Conservation (phyloP, 164 flowering plant genomes). For the Saururus chinensis region DNA sequence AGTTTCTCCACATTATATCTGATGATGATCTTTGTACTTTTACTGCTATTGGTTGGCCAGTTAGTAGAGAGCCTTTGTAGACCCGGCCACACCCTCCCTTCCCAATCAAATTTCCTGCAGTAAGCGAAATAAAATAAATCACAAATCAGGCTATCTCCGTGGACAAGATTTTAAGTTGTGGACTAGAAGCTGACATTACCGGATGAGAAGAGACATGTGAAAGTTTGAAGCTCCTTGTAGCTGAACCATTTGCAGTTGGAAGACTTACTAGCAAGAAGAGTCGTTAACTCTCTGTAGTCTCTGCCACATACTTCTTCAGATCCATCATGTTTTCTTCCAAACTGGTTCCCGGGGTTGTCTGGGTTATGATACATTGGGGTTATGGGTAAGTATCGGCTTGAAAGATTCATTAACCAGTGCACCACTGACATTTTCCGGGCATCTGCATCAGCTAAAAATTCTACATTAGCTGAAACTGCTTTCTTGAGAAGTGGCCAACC, state of each 20-base stretch:
- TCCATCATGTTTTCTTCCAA: constrained; percentile 1
- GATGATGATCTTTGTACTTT: constrained; percentile 60
- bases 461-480: constrained; percentile 13
- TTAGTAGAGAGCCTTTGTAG: constrained; percentile 62
- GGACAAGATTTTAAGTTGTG: background rate
- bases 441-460: constrained; percentile 8
- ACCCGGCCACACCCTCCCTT: constrained; percentile 75
- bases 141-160: background rate
- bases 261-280: constrained; percentile 27
- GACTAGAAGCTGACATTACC: constrained; percentile 22
- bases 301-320: constrained; percentile 4
- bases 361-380: constrained; percentile 8
- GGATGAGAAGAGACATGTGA: constrained; percentile 55
- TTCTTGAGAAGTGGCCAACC: constrained; percentile 72
- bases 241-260: constrained; percentile 42
- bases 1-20: constrained; percentile 54
- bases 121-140: too few relatives aligned
- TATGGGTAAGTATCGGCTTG: constrained; percentile 22
- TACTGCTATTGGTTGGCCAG: constrained; percentile 66
- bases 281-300: constrained; percentile 25
- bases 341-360: background rate
- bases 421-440: constrained; percentile 46
- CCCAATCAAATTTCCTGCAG: constrained; percentile 75
- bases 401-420: constrained; percentile 48
- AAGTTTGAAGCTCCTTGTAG: constrained; percentile 31